These are phyloP conservation scores for Pontederia crassipes DNA, from an alignment of 176 grass and related monocot genomes.

Conservation along the genomic window DNA sequence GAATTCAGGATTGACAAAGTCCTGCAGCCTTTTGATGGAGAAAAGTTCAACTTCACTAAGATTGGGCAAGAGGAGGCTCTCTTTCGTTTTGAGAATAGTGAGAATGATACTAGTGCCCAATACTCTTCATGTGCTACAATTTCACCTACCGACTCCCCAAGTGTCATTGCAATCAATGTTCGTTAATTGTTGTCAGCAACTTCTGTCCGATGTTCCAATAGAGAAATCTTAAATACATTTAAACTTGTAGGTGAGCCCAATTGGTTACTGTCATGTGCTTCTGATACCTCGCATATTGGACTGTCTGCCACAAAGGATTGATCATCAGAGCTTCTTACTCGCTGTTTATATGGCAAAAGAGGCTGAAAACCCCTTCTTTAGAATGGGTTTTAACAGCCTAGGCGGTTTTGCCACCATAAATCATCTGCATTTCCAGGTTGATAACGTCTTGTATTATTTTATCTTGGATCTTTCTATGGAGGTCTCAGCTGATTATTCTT, in stretches of 20 bases:
- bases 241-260: constrained; percentile 47
- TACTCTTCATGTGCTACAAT: constrained; percentile 25
- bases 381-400: constrained; percentile 66
- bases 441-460: background rate
- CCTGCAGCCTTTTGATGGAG: constrained; percentile 48
- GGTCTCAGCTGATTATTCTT: background rate
- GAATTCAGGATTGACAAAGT: constrained; percentile 71
- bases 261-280: constrained; percentile 58
- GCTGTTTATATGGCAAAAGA: constrained; percentile 50
- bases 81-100: constrained; percentile 35
- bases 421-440: constrained; percentile 77
- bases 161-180: constrained; percentile 58
- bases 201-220: background rate
- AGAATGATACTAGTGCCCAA: constrained; percentile 6
- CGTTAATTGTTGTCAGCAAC: background rate
- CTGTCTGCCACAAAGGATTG: constrained; percentile 46
- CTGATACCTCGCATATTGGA: constrained; percentile 38
- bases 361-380: constrained; percentile 33
- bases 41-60: constrained; percentile 59
- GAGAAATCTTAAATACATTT: background rate
- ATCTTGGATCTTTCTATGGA: background rate
- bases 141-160: constrained; percentile 27
- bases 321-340: constrained; percentile 40
- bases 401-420: constrained; percentile 69
- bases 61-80: constrained; percentile 38